Percentiles rank a stretch among this genome's conserved stretches.
phyloP scores from a whole-genome alignment of 2,329 filamentous ascomycete species.

The Hymenoscyphus salicellus region DNA sequence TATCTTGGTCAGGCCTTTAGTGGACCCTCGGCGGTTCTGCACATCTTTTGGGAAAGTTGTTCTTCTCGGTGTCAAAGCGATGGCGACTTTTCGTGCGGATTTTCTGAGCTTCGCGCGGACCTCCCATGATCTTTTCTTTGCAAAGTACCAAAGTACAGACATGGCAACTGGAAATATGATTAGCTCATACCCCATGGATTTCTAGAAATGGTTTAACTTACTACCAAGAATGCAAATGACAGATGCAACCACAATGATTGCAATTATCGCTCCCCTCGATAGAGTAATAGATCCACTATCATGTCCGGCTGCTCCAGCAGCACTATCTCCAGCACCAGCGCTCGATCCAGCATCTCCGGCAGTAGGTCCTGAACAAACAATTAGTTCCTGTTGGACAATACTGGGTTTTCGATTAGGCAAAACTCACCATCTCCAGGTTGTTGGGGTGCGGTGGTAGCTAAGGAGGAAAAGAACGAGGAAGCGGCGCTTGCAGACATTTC shows the following conservation, averaged over 20 bases:
- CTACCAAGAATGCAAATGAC: slow-evolving; percentile 66
- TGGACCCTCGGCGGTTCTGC: slow-evolving; percentile 40
- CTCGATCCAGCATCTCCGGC: slow-evolving; percentile 36
- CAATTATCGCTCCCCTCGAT: slow-evolving; percentile 67
- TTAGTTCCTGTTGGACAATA: neutral
- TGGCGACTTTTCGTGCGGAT: slow-evolving; percentile 62
- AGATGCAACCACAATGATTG: slow-evolving; percentile 71
- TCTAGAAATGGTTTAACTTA: slow-evolving; percentile 42
- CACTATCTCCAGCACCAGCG: slow-evolving; percentile 46
- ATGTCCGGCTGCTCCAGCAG: slow-evolving; percentile 64
- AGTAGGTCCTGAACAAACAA: slow-evolving; percentile 18
- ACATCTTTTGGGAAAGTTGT: slow-evolving; percentile 59
- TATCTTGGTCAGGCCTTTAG: slow-evolving; percentile 45
- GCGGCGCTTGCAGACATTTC: slow-evolving; percentile 36
- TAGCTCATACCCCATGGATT: neutral
- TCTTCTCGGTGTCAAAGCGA: slow-evolving; percentile 60
- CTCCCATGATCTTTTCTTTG: slow-evolving; percentile 83
- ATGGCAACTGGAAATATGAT: slow-evolving; percentile 23
- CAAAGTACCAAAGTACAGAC: slow-evolving; percentile 71
- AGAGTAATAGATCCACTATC: slow-evolving; percentile 59
- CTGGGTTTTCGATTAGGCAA: neutral
- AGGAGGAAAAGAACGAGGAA: slow-evolving; percentile 30
- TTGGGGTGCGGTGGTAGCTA: slow-evolving; percentile 31
- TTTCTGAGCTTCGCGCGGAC: slow-evolving; percentile 68
- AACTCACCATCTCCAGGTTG: slow-evolving; percentile 30